Evolutionary conservation across 495 filamentous ascomycete species (phyloP), one percentile per base, ranked within the genome.

Genomic region (Annulohypoxylon moriforme): DNA sequence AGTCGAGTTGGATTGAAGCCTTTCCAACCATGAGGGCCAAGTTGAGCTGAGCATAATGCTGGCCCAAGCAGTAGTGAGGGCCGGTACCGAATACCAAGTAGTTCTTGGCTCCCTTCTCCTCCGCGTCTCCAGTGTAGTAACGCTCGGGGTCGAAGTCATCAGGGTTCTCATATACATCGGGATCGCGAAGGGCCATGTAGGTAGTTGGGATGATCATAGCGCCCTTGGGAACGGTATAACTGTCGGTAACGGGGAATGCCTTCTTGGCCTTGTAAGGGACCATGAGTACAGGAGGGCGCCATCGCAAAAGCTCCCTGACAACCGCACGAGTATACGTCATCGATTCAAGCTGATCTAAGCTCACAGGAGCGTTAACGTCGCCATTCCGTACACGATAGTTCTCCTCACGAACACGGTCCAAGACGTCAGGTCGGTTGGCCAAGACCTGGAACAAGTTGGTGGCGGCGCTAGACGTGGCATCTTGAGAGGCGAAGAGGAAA

Each of bases 221-320:
- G 83, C 88, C 90, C 85, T 98, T 98, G 59, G 93, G 91, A 59
- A 93, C 91, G 27, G 93, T 97, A 80, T 98, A 96, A 16, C 85
- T 90, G 49, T 92, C 89, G 53, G 91, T 93, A 79, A 99, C 92
- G 60, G 94, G 94, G 89, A 98, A 99, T 52, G 89, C 84, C 83
- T 97, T 97, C 91, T 98, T 99, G 74, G 88, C 93, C 59, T 96
- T 79, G 79, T 98, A 98, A 36, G 96, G 96, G 52, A 97, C 93
- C 96, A 99, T 98, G 83, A 98, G 87, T 72, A 99, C 96, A 64
- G 96, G 96, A 46, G 96, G 96, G 49, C 96, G 92, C 85, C 97
- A 98, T 71, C 96, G 92, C 44, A 99, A 88, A 36, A 92, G 91
- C 84, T 99, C 96, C 76, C 96, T 93, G 62, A 99, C 92, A 55